Percentiles rank a stretch among this genome's conserved stretches.
Evolutionary conservation across 345 rosid species (phyloP).

Genomic region (Gossypium ekmanianum): DNA sequence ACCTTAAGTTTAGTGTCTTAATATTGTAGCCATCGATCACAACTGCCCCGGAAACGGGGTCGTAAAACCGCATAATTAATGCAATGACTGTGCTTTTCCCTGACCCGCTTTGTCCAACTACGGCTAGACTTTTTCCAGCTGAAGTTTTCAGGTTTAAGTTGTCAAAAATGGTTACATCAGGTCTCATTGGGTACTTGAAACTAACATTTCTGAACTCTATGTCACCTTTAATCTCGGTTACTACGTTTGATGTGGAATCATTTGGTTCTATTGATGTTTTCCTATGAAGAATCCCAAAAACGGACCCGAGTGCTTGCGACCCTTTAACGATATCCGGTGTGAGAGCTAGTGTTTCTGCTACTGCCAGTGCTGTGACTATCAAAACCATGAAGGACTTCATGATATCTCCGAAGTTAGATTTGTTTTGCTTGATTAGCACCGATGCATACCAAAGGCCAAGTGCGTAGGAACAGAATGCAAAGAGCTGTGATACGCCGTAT

Average conservation of each 20-base stretch:
- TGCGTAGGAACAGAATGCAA: constrained; percentile 60
- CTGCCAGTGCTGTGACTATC: constrained; percentile 53
- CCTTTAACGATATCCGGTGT: constrained; percentile 88
- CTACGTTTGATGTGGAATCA: constrained; percentile 34
- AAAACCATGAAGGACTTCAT: constrained; percentile 72
- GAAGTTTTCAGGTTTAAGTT: constrained; percentile 43
- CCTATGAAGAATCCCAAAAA: constrained; percentile 59
- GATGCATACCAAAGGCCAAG: constrained; percentile 92
- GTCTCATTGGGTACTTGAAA: constrained; percentile 70
- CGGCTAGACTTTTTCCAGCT: constrained; percentile 64
- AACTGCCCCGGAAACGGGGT: constrained; percentile 48
- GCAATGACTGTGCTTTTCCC: constrained; percentile 80
- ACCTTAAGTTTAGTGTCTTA: constrained; percentile 53
- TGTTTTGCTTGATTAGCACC: constrained; percentile 42
- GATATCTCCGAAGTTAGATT: constrained; percentile 47
- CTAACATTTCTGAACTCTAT: constrained; percentile 52
- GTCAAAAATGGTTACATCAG: constrained; percentile 48
- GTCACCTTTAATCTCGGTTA: constrained; percentile 48
- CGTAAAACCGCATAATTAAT: constrained; percentile 69
- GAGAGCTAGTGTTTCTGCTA: constrained; percentile 82
- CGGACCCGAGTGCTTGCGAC: constrained; percentile 68
- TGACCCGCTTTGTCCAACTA: constrained; percentile 80
- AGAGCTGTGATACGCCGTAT: constrained; percentile 63
- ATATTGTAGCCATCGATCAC: constrained; percentile 61
- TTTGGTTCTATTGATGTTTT: constrained; percentile 47